Evolutionary conservation across 139 green algal genomes (phyloP), one percentile per base, ranked within the genome.

Genomic region (Axilococcus clingmanii): DNA sequence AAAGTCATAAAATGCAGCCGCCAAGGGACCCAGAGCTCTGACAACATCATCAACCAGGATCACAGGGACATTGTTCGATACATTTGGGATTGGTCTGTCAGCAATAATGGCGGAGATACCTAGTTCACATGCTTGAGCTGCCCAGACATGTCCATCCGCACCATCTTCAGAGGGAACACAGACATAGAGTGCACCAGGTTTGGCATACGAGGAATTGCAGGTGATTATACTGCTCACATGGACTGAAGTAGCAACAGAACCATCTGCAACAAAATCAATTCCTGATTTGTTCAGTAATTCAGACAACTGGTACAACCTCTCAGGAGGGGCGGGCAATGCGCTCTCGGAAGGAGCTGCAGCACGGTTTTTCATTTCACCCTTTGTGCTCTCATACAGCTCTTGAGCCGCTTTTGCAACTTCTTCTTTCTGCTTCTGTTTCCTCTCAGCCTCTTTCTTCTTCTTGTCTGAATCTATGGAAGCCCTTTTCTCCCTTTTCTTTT

Each of bases 211-310:
- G 5, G 63, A 71, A 47, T 71, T 71, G 56, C 63, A 71, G 11
- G 63, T 65, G 16, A 66, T 45, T 0, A 71, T 23, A 43, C 34
- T 49, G 4, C 3, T n/a, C n/a, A n/a, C n/a, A n/a, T n/a, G 8
- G 15, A 71, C 44, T 29, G 55, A 24, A 12, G 77, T n/a, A 6
- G 62, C 62, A 7, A 38, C 48, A 11, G 50, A 55, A 3, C 23
- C 31, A 40, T 67, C 51, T 1, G 75, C 59, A 0, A 62, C 68
- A 15, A 76, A 67, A 8, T 69, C 23, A 43, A 68, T 56, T n/a
- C 68, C 78, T 28, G 72, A 65, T 24, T 65, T 41, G 9, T 48
- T 62, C 41, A 86, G 65, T 29, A 86, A 64, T 31, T 86, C 73
- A 8, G 49, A 6, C 22, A 80, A 62, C 14, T 23, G 23, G 7